Evolutionary conservation across 352 stramenopile genomes (phyloP), one percentile per base, ranked within the genome.

Genomic region (Bremia lactucae): DNA sequence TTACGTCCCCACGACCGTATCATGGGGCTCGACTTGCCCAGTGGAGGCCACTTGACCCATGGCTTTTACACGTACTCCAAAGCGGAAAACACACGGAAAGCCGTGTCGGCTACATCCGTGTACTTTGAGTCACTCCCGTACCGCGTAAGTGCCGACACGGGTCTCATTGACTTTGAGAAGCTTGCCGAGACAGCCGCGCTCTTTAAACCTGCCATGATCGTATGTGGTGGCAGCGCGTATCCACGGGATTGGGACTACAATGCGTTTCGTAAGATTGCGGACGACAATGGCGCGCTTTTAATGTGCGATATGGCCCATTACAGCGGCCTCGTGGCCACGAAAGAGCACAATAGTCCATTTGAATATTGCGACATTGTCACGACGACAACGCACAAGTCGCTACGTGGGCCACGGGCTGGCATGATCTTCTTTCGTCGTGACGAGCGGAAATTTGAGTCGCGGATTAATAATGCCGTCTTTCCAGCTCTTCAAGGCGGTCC

Each of bases 231-330:
- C 55, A 97, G 84, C 36, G 96, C 96, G 0, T 99, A 99, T 83
- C 94, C 96, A 22, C 84, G 95, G 48, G 95, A 99, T 64, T 99
- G 95, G 94, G 96, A 99, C 73, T 99, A 99, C 63, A 79, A 73
- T 21, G 62, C 78, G 28, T 98, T 99, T 83, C 86, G 94, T 38
- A 80, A 97, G 69, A 98, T 99, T 66, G 95, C 95, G 11, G 94
- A 99, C 67, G 92, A 92, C 50, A 98, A 98, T 52, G 95, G 95
- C 34, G 71, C 93, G 20, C 70, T 98, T 46, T 70, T 99, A 18
- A 97, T 99, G 82, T 97, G 95, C 62, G 96, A 99, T 68, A 99
- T 99, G 96, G 96, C 96, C 6, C 96, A 99, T 71, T 98, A 98
- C 72, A 97, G 80, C 36, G 96, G 96, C 36, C 78, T 99, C 14